These are phyloP conservation scores for Rutstroemia sp. DNA, from an alignment of 2,329 filamentous ascomycete species.

Conservation along the genomic window DNA sequence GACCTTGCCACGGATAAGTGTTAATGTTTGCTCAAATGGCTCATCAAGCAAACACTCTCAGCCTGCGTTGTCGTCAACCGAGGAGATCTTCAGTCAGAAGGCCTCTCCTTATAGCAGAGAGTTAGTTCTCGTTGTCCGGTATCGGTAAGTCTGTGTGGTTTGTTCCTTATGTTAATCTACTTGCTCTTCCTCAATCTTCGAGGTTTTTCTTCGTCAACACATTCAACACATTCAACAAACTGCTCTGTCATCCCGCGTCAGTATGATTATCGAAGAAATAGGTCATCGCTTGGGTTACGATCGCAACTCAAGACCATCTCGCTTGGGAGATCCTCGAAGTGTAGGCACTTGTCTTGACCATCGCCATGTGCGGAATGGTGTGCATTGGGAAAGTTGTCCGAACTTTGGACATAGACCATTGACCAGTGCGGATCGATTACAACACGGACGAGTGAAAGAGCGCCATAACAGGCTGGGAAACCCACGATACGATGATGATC, in stretches of 20 bases:
- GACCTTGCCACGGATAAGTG: neutral
- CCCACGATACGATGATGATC: neutral
- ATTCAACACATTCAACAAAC: no score
- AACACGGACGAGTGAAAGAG: neutral
- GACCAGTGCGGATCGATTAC: neutral
- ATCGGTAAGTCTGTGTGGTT: neutral
- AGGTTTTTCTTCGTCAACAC: no score
- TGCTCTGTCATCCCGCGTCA: no score
- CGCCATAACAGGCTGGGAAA: neutral
- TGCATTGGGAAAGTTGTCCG: constrained; percentile 7
- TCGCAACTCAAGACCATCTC: constrained; percentile 1
- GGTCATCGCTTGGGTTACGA: neutral
- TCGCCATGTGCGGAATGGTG: constrained; percentile 3
- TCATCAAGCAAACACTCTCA: constrained; percentile 2
- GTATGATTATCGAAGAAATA: no score
- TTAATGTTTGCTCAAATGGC: neutral
- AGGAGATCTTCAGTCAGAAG: neutral
- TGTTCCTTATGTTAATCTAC: neutral
- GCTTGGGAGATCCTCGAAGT: neutral
- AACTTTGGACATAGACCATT: constrained; percentile 1
- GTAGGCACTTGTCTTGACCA: neutral
- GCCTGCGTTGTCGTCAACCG: neutral
- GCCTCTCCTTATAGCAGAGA: neutral
- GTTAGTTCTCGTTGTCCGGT: neutral
- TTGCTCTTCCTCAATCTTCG: neutral